A percentile compares a stretch with the other conserved stretches of the same genome.
phyloP scores from a whole-genome alignment of 176 grass and related monocot species.

The Hordeum vulgare region MorexV3_pseudomolecules_assembly NC_058522.1:582360985-582361484 shows the following conservation, averaged over 20 bases:
- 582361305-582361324: conserved; percentile 47
- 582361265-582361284: conserved; percentile 41
- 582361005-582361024: conserved; percentile 87
- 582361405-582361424: conserved; percentile 37
- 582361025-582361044: conserved; percentile 88
- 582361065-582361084: conserved; percentile 95
- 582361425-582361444: background rate
- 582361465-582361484: background rate
- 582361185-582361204: conserved; percentile 79
- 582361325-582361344: background rate
- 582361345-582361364: background rate
- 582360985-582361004: conserved; percentile 97
- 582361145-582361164: conserved; percentile 94
- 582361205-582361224: conserved; percentile 35
- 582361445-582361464: background rate
- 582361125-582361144: conserved; percentile 94
- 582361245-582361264: conserved; percentile 90
- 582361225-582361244: conserved; percentile 47
- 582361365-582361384: conserved; percentile 13
- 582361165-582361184: conserved; percentile 98
- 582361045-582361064: conserved; percentile 86
- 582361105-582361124: conserved; percentile 91
- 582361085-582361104: conserved; percentile 96
- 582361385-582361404: conserved; percentile 41
- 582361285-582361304: conserved; percentile 46